A percentile compares a stretch with the other conserved stretches of the same genome.
Conservation (phyloP, 306 rosid genomes). For the Cucumis sativus region DNA sequence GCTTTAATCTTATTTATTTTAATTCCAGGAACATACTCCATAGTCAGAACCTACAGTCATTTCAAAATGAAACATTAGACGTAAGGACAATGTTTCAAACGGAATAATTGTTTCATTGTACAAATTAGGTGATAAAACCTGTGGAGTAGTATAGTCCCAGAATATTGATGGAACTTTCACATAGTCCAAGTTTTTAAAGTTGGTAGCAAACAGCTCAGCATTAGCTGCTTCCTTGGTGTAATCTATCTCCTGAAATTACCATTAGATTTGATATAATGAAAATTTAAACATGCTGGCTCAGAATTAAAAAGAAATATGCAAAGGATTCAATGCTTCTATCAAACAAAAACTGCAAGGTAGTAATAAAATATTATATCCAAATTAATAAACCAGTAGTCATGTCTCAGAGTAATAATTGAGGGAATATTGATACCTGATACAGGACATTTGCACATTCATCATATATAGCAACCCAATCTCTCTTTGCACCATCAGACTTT, state of each 20-base stretch:
- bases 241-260: slow-evolving; percentile 82
- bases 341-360: background rate
- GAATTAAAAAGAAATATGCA: background rate
- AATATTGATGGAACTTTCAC: slow-evolving; percentile 79
- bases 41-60: slow-evolving; percentile 67
- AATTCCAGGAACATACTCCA: slow-evolving; percentile 99
- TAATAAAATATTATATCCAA: background rate
- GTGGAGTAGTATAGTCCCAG: slow-evolving; percentile 95
- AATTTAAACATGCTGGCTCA: background rate
- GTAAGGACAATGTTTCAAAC: slow-evolving; percentile 1
- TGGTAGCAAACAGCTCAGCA: slow-evolving; percentile 77
- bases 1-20: slow-evolving; percentile 94
- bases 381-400: background rate
- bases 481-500: slow-evolving; percentile 98
- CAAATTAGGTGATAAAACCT: slow-evolving; percentile 34
- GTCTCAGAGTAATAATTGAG: background rate
- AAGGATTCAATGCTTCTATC: background rate
- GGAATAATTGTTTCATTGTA: background rate
- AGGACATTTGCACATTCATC: slow-evolving; percentile 95
- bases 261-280: background rate
- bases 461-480: slow-evolving; percentile 99
- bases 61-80: slow-evolving; percentile 5
- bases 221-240: slow-evolving; percentile 97
- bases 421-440: slow-evolving; percentile 54
- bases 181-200: slow-evolving; percentile 76